phyloP scores from a whole-genome alignment of 371 early-diverging fungal genomes.

The Rhizopus delemar region DNA sequence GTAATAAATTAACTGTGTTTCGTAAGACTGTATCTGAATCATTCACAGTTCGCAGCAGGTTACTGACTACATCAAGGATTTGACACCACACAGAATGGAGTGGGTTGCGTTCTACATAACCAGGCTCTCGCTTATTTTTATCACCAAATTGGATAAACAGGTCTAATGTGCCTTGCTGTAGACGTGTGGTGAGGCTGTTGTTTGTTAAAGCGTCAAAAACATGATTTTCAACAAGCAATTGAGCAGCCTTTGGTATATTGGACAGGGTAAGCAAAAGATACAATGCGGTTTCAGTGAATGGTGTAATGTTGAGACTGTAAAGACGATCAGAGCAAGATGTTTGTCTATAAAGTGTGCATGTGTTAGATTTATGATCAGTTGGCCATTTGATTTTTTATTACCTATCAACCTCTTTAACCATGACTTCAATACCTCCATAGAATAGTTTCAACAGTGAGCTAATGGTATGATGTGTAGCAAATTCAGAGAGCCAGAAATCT shows the following conservation, averaged over 20 bases:
- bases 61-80: conserved; percentile 36
- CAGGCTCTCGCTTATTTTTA: conserved; percentile 11
- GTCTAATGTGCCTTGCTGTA: conserved; percentile 36
- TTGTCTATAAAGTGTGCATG: conserved; percentile 23
- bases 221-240: conserved; percentile 24
- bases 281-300: conserved; percentile 44
- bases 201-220: conserved; percentile 33
- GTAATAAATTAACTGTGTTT: conserved; percentile 27
- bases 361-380: neutral
- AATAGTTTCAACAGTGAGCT: conserved; percentile 28
- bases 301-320: conserved; percentile 34
- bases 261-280: conserved; percentile 41
- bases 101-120: conserved; percentile 32
- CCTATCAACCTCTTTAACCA: conserved; percentile 43
- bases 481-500: conserved; percentile 28
- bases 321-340: conserved; percentile 10
- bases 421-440: conserved; percentile 33
- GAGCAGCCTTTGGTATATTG: conserved; percentile 35
- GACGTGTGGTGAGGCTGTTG: conserved; percentile 32
- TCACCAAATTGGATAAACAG: conserved; percentile 39
- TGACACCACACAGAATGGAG: conserved; percentile 47
- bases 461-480: conserved; percentile 30
- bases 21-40: conserved; percentile 24
- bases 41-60: conserved; percentile 22
- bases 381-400: conserved; percentile 4